Evolutionary conservation across 73 alveolate species (phyloP), one percentile per base, ranked within the genome.

Genomic region (Paraurostyla sp.): DNA sequence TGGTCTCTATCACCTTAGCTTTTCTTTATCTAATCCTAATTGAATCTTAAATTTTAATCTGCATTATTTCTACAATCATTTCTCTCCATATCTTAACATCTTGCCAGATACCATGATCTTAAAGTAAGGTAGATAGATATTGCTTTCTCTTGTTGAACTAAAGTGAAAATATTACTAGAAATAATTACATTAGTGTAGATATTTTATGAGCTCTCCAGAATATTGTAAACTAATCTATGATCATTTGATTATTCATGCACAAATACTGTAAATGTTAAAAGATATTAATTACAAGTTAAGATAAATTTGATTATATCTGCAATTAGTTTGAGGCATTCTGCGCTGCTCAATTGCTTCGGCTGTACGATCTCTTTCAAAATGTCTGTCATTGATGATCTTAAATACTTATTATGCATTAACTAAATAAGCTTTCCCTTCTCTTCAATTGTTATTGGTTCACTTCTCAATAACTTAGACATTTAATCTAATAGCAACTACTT

Each of bases 21-120:
- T 59, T 81, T 36, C 49, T 81, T 71, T 56, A 23, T 57, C 71
- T 52, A 29, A 68, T 3, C 69, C 43, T 81, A 25, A 23, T 4
- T 2, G 50, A 20, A 27, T 57, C 83, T 32, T 22, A 9, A 16
- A 52, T 58, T 22, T 52, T 56, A 15, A 6, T 7, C 20, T 81
- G 60, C 20, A 81, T 40, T 27, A 52, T 81, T 54, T 58, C 65
- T 33, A 40, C 52, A 0, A 90, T 90, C 90, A 90, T 81, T 15
- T 45, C 80, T 35, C 58, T 83, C 95, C 95, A 91, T 40, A 65
- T 71, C 9, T 45, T 46, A 0, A 43, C 65, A 59, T 90, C 95
- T 56, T 63, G 56, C 95, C 95, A 91, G 0, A 91, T 71, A 30
- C 95, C 95, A 75, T 91, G 95, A 48, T 91, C 93, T 2, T 42